Percentiles rank a stretch among this genome's conserved stretches.
These are phyloP conservation scores for Suillus tomentosus DNA, from an alignment of 768 basidiomycete genomes.

Conservation along the genomic window DNA sequence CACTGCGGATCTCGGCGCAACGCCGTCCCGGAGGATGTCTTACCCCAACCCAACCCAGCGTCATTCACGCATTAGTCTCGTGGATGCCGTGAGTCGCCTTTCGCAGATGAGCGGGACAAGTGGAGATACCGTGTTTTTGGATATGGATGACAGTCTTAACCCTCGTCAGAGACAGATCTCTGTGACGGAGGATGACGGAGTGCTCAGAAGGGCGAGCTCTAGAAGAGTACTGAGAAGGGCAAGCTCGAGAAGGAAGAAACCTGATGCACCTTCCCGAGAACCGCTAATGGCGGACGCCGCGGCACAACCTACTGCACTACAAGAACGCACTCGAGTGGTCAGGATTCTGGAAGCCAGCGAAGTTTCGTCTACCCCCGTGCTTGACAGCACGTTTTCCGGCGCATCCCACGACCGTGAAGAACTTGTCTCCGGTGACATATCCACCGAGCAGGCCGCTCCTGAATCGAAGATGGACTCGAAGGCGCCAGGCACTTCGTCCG, in stretches of 20 bases:
- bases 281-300: neutral
- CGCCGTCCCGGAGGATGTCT: slow-evolving; percentile 24
- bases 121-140: slow-evolving; percentile 31
- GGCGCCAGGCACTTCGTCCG: neutral
- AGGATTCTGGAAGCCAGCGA: slow-evolving; percentile 5
- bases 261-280: neutral
- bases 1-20: neutral
- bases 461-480: neutral
- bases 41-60: slow-evolving; percentile 27
- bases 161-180: slow-evolving; percentile 1
- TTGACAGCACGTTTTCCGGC: slow-evolving; percentile 2
- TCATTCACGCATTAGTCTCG: slow-evolving; percentile 25
- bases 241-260: neutral
- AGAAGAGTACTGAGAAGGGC: slow-evolving; percentile 3
- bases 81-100: slow-evolving; percentile 29
- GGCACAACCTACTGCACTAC: neutral
- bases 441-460: neutral
- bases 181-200: slow-evolving; percentile 7
- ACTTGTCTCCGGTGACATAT: neutral
- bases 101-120: slow-evolving; percentile 27
- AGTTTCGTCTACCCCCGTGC: neutral
- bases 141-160: slow-evolving; percentile 3
- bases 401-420: neutral
- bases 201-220: neutral
- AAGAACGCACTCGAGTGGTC: slow-evolving; percentile 8